Conservation (phyloP, 306 rosid genomes). For the Prunus armeniaca region DNA sequence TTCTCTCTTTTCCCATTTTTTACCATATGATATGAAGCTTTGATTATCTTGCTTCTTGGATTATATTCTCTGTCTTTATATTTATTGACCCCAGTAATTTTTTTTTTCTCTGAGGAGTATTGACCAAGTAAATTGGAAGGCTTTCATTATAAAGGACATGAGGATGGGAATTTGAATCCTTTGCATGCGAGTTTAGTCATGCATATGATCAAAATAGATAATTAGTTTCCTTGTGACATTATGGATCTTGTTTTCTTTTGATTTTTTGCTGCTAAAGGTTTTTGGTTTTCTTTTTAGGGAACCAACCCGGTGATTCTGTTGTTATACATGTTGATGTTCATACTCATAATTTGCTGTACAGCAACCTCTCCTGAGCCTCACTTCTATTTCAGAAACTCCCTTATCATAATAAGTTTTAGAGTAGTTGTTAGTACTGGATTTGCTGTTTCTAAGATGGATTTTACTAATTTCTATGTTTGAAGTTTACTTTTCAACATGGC, state of each 20-base stretch:
- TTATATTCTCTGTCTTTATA: not conserved
- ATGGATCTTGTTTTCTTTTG: conserved; percentile 4
- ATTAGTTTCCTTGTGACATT: not conserved
- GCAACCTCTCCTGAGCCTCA: not conserved
- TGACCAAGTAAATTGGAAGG: not conserved
- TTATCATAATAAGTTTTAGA: not conserved
- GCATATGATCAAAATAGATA: not conserved
- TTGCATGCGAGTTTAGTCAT: not conserved
- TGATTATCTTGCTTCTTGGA: not conserved
- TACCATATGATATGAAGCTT: not conserved
- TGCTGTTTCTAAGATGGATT: not conserved
- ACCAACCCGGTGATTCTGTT: not conserved
- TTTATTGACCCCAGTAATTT: not conserved
- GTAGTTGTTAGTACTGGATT: not conserved
- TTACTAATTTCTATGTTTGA: not conserved
- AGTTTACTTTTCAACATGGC: not conserved
- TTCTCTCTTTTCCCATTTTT: conserved; percentile 13
- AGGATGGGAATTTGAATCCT: not conserved
- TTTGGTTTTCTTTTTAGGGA: not conserved
- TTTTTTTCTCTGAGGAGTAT: no score
- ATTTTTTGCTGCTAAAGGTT: not conserved
- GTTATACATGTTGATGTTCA: not conserved
- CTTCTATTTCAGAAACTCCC: not conserved
- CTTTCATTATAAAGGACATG: not conserved
- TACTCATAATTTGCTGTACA: not conserved